Conservation (phyloP, 371 early-diverging fungal genomes). For the Circinella minor region DNA sequence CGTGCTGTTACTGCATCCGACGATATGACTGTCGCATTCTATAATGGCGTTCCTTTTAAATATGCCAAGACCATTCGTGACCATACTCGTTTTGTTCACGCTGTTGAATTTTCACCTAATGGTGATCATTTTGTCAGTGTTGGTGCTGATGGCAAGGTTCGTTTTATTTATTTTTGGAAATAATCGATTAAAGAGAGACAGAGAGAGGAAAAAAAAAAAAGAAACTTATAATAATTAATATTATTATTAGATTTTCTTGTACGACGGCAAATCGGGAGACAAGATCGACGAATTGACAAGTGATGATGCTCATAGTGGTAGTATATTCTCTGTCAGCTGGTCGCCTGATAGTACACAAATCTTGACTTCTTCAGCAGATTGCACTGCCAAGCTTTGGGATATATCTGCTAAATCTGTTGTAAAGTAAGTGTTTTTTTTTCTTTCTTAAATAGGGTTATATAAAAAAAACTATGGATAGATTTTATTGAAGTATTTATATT, state of each 20-base stretch:
- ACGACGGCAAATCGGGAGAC: conserved; percentile 92
- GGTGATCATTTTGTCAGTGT: conserved; percentile 86
- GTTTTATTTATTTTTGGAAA: background rate
- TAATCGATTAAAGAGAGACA: no score
- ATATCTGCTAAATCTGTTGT: conserved; percentile 70
- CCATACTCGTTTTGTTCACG: conserved; percentile 90
- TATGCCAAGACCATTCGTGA: conserved; percentile 72
- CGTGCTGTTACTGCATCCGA: conserved; percentile 94
- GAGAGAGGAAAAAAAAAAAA: conserved; percentile 11
- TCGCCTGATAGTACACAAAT: conserved; percentile 80
- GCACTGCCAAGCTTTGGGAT: conserved; percentile 94
- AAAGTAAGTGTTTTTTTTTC: conserved; percentile 49
- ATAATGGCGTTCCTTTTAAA: conserved; percentile 91
- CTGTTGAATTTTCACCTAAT: conserved; percentile 85
- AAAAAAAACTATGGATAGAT: no score
- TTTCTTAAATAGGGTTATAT: no score
- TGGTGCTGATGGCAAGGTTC: conserved; percentile 87
- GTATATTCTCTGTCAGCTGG: conserved; percentile 89
- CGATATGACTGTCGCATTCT: conserved; percentile 90
- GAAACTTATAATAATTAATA: background rate
- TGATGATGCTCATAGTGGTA: conserved; percentile 74
- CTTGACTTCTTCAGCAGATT: conserved; percentile 86
- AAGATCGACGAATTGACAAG: conserved; percentile 69
- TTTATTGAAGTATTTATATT: background rate
- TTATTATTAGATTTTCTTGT: conserved; percentile 74